Evolutionary conservation across 2,329 filamentous ascomycete genomes (phyloP).

Genomic region (Tolypocladium ophioglossoides): DNA sequence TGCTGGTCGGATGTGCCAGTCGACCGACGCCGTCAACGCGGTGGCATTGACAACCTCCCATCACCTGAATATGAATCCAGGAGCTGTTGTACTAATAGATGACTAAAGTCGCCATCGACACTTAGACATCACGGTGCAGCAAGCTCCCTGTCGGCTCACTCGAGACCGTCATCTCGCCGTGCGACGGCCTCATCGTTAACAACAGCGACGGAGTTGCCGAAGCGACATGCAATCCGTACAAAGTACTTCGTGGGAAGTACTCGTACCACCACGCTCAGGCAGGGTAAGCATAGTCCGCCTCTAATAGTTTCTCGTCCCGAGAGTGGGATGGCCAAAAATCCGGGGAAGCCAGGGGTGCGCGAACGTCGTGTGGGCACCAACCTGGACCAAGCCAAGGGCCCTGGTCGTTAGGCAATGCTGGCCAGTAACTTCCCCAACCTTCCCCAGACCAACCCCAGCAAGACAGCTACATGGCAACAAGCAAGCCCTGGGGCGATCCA

Average conservation of each 20-base stretch:
- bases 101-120: too few species aligned
- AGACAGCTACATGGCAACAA: background rate
- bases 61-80: background rate
- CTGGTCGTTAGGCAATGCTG: conserved; percentile 15
- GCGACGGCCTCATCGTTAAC: too few species aligned
- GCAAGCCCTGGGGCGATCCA: background rate
- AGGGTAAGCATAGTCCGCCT: too few species aligned
- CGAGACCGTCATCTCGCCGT: too few species aligned
- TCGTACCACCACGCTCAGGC: background rate
- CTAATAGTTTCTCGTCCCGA: background rate
- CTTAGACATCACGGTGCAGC: too few species aligned
- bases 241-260: background rate
- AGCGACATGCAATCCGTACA: background rate
- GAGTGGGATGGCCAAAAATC: conserved; percentile 13
- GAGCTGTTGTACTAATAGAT: background rate
- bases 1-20: background rate
- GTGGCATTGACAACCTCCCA: background rate
- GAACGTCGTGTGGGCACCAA: conserved; percentile 17
- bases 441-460: background rate
- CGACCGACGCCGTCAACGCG: background rate
- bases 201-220: too few species aligned
- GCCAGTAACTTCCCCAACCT: conserved; percentile 9
- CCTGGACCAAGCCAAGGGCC: conserved; percentile 5
- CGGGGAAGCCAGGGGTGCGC: conserved; percentile 22
- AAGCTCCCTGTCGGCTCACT: too few species aligned